Evolutionary conservation across 2,329 filamentous ascomycete genomes (phyloP), one percentile per base, ranked within the genome.

Genomic region (Claviceps sp.): DNA sequence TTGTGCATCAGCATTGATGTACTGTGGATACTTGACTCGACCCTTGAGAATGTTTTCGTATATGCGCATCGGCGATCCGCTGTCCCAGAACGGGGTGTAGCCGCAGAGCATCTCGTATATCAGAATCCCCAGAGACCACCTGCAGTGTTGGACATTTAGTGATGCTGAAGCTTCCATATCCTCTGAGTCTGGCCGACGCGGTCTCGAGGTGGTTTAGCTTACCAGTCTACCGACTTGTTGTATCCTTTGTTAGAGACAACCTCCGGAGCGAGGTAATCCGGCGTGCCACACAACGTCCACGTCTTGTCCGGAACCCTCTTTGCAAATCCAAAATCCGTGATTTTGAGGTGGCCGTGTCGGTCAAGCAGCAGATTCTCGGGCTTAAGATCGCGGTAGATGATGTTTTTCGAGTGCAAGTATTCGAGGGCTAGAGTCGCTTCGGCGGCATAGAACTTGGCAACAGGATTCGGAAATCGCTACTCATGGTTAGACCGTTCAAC

Each of bases 91-190:
- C 5, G 93, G 93, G 5, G 93, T 98, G 70, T 96, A 98, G 30
- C 93, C 93, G 66, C 93, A 97, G 40, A 98, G 80, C 93, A 98
- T 98, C 76, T 98, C 93, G 68, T 96, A 98, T 67, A 98, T 97
- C 60, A 98, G 74, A 65, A 98, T 97, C 46, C 93, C 93, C 54
- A 98, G 77, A 50, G 91, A 97, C 93, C 93, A 98, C 90, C 90
- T 96, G 30, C 40, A 51, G 20, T 41, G 7, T 4, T 5, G 26
- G 20, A 16, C 14, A 5, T 48, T 48, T 52, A 52, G 51, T 41
- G 47, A 36, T 30, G 34, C n/a, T n/a, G 42, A 34, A 34, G 30
- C 30, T 34, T 34, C 30, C 30, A 37, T 47, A n/a, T 16, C 30
- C 37, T 42, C 43, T 13, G 42, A n/a, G 5, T 7, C 26, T 4